These are phyloP conservation scores for Papiliotrema terrestris DNA, from an alignment of 1,284 basidiomycete species.

Conservation along the genomic window DNA sequence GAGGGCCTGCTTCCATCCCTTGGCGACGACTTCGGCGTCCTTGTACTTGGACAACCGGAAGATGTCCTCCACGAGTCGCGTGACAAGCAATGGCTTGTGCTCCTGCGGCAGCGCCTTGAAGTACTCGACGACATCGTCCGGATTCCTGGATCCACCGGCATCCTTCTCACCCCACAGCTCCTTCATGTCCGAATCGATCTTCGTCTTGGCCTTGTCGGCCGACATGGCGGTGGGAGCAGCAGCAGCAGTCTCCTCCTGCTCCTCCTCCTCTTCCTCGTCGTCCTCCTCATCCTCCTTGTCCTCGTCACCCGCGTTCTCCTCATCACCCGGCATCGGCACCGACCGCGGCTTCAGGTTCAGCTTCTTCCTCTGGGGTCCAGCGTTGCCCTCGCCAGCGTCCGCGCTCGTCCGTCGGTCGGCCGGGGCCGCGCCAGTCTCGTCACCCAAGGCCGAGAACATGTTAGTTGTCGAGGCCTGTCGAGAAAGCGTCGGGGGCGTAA, in stretches of 20 bases:
- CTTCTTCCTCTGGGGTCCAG: slow-evolving; percentile 65
- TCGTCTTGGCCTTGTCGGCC: slow-evolving; percentile 67
- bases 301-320: too few species aligned
- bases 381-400: slow-evolving; percentile 48
- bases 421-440: slow-evolving; percentile 53
- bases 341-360: slow-evolving; percentile 65
- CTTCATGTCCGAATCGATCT: slow-evolving; percentile 60
- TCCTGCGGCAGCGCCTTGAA: slow-evolving; percentile 57
- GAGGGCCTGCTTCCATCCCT: slow-evolving; percentile 53
- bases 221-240: slow-evolving; percentile 55
- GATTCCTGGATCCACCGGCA: slow-evolving; percentile 43
- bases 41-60: slow-evolving; percentile 80
- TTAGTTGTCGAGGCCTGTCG: slow-evolving; percentile 74
- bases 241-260: slow-evolving; percentile 56
- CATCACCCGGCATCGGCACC: slow-evolving; percentile 53
- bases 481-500: slow-evolving; percentile 62
- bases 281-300: slow-evolving; percentile 51
- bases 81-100: slow-evolving; percentile 61
- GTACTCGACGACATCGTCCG: slow-evolving; percentile 58
- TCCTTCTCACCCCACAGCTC: slow-evolving; percentile 52
- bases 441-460: slow-evolving; percentile 79
- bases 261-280: slow-evolving; percentile 55
- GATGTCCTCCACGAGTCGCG: slow-evolving; percentile 80
- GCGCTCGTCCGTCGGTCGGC: slow-evolving; percentile 49
- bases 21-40: slow-evolving; percentile 72